A percentile compares a stretch with the other conserved stretches of the same genome.
These are phyloP conservation scores for Violaceomyces palustris DNA, from an alignment of 1,284 basidiomycete species.

Conservation along the genomic window DNA sequence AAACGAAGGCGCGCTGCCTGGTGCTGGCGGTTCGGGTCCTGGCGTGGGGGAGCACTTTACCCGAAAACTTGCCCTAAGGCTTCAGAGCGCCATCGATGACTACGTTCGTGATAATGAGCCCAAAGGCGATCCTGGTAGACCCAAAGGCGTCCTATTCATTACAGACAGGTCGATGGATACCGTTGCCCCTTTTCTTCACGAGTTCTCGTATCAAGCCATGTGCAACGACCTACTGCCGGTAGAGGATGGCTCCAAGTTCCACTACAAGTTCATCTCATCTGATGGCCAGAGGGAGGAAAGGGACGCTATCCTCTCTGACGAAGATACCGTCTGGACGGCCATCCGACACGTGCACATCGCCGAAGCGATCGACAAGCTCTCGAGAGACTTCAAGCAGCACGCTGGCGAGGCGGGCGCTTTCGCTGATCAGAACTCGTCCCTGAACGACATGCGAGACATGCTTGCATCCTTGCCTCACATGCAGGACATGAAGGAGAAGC, in stretches of 20 bases:
- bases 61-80: slow-evolving; percentile 44
- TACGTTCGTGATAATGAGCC: slow-evolving; percentile 55
- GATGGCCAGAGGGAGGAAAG: slow-evolving; percentile 78
- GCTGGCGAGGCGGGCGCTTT: slow-evolving; percentile 89
- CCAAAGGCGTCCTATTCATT: slow-evolving; percentile 78
- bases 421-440: slow-evolving; percentile 62
- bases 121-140: slow-evolving; percentile 63
- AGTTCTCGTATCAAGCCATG: slow-evolving; percentile 99
- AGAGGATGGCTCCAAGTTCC: slow-evolving; percentile 72
- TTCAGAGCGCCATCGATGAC: slow-evolving; percentile 34
- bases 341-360: slow-evolving; percentile 97
- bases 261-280: slow-evolving; percentile 59
- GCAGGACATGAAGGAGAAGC: slow-evolving; percentile 91
- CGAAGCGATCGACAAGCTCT: slow-evolving; percentile 92
- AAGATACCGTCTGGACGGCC: slow-evolving; percentile 83
- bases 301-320: slow-evolving; percentile 73
- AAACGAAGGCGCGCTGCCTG: slow-evolving; percentile 6
- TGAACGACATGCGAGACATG: slow-evolving; percentile 99
- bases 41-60: slow-evolving; percentile 33
- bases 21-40: slow-evolving; percentile 5
- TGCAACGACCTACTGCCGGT: slow-evolving; percentile 87
- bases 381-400: slow-evolving; percentile 89
- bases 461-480: slow-evolving; percentile 89
- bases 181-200: slow-evolving; percentile 83
- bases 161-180: slow-evolving; percentile 95